A percentile compares a stretch with the other conserved stretches of the same genome.
phyloP scores from a whole-genome alignment of 75 land plant species.

The Cryptomeria japonica region DNA sequence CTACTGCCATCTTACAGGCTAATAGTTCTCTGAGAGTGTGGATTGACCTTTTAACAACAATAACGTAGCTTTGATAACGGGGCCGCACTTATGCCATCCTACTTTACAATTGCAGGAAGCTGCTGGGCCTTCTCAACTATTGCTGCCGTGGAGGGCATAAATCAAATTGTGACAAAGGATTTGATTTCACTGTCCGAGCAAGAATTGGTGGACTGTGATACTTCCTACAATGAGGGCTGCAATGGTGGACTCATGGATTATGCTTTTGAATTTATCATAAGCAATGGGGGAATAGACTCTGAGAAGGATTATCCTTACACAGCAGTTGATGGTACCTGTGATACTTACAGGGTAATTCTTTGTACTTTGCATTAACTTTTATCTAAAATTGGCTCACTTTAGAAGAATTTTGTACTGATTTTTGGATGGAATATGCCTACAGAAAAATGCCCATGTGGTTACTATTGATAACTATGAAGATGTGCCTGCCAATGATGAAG shows the following conservation, averaged over 20 bases:
- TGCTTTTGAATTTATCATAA: slow-evolving; percentile 61
- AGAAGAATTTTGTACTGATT: neutral
- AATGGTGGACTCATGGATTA: slow-evolving; percentile 73
- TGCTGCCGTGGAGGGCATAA: slow-evolving; percentile 60
- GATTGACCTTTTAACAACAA: neutral
- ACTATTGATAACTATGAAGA: slow-evolving; percentile 68
- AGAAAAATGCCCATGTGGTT: slow-evolving; percentile 62
- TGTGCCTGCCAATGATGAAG: slow-evolving; percentile 49
- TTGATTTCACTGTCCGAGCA: slow-evolving; percentile 63
- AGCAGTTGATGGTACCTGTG: slow-evolving; percentile 45
- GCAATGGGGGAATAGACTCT: slow-evolving; percentile 60
- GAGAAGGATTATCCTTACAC: slow-evolving; percentile 62
- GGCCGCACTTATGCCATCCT: neutral
- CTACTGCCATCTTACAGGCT: neutral
- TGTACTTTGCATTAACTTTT: neutral
- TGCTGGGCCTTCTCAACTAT: slow-evolving; percentile 70
- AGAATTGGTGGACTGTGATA: slow-evolving; percentile 69
- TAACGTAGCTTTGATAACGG: neutral
- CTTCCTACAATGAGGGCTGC: slow-evolving; percentile 47
- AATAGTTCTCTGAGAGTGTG: neutral
- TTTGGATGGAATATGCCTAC: slow-evolving; percentile 1
- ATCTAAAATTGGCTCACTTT: neutral
- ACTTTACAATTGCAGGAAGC: slow-evolving; percentile 40
- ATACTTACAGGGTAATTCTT: slow-evolving; percentile 31
- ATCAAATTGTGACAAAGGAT: slow-evolving; percentile 43